Conservation (phyloP, 805 yeast species). For the Suhomyces tanzawaensis region DNA sequence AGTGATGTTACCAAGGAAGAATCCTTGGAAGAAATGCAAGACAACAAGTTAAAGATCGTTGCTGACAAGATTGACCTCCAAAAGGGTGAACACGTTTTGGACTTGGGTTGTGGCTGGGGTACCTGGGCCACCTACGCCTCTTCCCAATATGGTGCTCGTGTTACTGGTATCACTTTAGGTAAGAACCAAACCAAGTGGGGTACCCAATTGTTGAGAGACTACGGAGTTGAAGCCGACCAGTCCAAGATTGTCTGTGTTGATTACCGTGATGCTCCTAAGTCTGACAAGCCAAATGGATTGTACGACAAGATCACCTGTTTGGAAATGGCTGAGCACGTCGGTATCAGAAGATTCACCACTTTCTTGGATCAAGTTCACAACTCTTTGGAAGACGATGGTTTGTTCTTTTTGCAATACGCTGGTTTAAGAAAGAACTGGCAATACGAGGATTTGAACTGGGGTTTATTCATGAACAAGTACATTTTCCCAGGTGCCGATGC, state of each 20-base stretch:
- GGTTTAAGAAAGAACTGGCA: conserved; percentile 93
- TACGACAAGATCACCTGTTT: conserved; percentile 87
- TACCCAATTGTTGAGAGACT: conserved; percentile 61
- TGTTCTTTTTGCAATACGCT: conserved; percentile 83
- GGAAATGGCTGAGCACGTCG: conserved; percentile 97
- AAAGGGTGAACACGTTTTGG: conserved; percentile 73
- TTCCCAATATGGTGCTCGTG: conserved; percentile 76
- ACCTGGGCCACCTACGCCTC: conserved; percentile 85
- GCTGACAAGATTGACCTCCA: conserved; percentile 80
- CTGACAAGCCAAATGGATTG: conserved; percentile 39
- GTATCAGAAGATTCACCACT: conserved; percentile 75
- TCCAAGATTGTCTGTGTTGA: conserved; percentile 77
- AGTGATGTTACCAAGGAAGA: conserved; percentile 59
- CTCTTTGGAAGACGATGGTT: conserved; percentile 88
- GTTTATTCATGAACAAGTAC: conserved; percentile 92
- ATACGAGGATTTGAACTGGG: conserved; percentile 92
- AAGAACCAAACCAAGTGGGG: conserved; percentile 91
- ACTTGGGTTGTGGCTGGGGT: conserved; percentile 97
- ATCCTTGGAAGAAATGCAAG: conserved; percentile 78
- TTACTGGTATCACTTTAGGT: conserved; percentile 88
- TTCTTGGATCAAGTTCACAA: conserved; percentile 80
- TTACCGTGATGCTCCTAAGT: conserved; percentile 87
- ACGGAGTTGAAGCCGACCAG: conserved; percentile 68
- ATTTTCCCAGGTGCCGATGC: conserved; percentile 98
- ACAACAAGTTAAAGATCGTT: conserved; percentile 82